Conservation (phyloP, 805 yeast species). For the Metschnikowia noctiluminum region DNA sequence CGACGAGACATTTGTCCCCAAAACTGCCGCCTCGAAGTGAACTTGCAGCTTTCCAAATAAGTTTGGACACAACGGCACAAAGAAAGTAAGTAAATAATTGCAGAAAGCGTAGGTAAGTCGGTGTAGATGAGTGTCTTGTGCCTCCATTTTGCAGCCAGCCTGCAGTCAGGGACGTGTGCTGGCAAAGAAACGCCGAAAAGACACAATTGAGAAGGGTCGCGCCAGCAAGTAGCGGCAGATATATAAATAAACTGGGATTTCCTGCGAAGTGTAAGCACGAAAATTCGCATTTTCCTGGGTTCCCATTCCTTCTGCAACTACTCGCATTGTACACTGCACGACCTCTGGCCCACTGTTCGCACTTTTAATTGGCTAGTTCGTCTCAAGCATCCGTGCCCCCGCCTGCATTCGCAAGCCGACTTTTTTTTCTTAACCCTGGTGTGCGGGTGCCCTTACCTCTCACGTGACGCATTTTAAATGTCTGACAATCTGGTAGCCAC, state of each 20-base stretch:
- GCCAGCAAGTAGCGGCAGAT: constrained; percentile 19
- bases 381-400: background rate
- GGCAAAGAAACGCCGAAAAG: constrained; percentile 9
- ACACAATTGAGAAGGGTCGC: constrained; percentile 13
- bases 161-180: constrained; percentile 17
- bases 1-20: background rate
- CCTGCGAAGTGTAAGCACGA: constrained; percentile 17
- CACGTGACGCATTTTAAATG: constrained; percentile 21
- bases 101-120: background rate
- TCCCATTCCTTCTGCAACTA: constrained; percentile 11
- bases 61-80: background rate
- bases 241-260: constrained; percentile 22
- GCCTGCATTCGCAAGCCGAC: background rate
- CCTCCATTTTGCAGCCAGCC: constrained; percentile 7
- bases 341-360: constrained; percentile 4
- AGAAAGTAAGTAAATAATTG: background rate
- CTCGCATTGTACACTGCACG: constrained; percentile 16
- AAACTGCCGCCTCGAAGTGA: background rate
- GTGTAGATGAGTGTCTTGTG: background rate
- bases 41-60: background rate
- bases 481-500: constrained; percentile 22
- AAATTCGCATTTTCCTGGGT: constrained; percentile 15
- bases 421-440: constrained; percentile 6
- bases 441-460: constrained; percentile 7
- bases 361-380: constrained; percentile 7